Evolutionary conservation across 176 grass and related monocot species (phyloP), one percentile per base, ranked within the genome.

Genomic region (Oryza punctata): DNA sequence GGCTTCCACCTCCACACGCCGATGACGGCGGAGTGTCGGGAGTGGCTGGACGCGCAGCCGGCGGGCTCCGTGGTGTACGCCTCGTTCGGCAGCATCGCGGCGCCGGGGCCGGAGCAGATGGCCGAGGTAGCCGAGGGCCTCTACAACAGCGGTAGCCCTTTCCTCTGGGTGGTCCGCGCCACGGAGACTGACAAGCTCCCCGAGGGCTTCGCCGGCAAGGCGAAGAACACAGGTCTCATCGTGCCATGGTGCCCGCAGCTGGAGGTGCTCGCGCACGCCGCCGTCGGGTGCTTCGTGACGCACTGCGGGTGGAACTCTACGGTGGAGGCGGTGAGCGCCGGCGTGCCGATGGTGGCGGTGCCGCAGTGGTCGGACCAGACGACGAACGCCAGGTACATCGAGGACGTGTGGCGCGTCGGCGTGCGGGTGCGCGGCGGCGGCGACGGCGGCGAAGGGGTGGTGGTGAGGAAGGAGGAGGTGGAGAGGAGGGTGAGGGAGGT

Each of bases 281-380:
- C 85, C 0, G 52, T 89, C 0, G 94, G 94, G 0, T 97, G 94
- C 40, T 97, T 97, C 65, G 30, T 92, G 16, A 92, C 90, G 7
- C 94, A 94, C 66, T 91, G 92, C 6, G 90, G 92, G 0, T 94
- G 94, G 90, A 97, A 97, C 79, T 97, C 94, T 0, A 94, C 90
- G 0, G 0, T 84, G 29, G 88, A 86, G 70, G 83, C 46, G 37
- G 35, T 89, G 2, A 73, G 52, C 24, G 12, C 69, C 4, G 84
- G 79, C 0, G 77, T 88, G 59, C 84, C 72, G 6, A 66, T 90
- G 74, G 82, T 90, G 40, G 89, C 74, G 5, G 57, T 90, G 87
- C 87, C 91, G 28, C 47, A 97, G 4, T 94, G 85, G 85, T 86
- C 94, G 1, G 90, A 97, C 63, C 90, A 97, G 79, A 57, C 88